Conservation (phyloP, 2,329 filamentous ascomycete species). For the Talaromyces sp. region DNA sequence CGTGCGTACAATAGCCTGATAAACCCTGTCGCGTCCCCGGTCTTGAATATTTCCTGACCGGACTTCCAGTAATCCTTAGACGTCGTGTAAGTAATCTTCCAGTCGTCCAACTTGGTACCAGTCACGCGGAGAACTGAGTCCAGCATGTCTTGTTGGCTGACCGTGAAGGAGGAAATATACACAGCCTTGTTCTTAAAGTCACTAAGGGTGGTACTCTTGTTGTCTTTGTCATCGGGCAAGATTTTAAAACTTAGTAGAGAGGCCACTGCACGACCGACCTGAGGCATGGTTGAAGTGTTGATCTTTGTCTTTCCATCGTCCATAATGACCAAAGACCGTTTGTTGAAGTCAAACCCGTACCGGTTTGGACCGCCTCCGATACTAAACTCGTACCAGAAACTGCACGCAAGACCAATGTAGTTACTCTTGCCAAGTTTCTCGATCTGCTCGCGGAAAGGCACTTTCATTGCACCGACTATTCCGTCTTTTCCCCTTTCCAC, state of each 20-base stretch:
- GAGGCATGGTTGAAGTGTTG: constrained; percentile 55
- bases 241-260: constrained; percentile 43
- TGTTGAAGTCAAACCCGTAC: constrained; percentile 48
- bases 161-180: constrained; percentile 51
- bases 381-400: constrained; percentile 53
- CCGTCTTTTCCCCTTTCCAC: constrained; percentile 27
- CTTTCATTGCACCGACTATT: constrained; percentile 27
- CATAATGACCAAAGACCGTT: constrained; percentile 40
- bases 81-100: constrained; percentile 50
- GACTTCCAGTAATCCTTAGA: constrained; percentile 45
- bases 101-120: constrained; percentile 54
- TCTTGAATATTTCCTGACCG: constrained; percentile 41
- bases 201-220: constrained; percentile 34
- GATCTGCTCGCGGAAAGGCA: constrained; percentile 18
- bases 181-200: constrained; percentile 46
- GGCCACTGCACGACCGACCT: constrained; percentile 52
- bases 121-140: constrained; percentile 54
- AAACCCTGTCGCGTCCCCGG: constrained; percentile 43
- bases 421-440: constrained; percentile 37
- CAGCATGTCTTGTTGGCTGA: constrained; percentile 62
- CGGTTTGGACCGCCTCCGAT: constrained; percentile 29
- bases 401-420: constrained; percentile 40
- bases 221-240: constrained; percentile 34
- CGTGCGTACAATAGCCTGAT: constrained; percentile 50
- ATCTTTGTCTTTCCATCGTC: constrained; percentile 55